Evolutionary conservation across 768 basidiomycete genomes (phyloP).

Genomic region (Hortiboletus flavorubellus): DNA sequence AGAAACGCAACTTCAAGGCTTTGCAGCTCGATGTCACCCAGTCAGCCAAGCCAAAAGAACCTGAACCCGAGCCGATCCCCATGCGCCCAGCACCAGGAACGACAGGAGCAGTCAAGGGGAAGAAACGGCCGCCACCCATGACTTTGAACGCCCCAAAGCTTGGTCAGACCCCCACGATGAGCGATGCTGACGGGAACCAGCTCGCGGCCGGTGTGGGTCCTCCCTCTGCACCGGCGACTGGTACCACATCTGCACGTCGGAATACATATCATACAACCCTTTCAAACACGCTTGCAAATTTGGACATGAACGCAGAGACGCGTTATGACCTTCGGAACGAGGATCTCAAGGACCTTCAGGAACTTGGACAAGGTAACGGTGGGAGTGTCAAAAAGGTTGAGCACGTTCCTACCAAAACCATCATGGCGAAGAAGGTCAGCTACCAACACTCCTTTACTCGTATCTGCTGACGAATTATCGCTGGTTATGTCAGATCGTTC

Average conservation of each 20-base stretch:
- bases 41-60: slow-evolving; percentile 38
- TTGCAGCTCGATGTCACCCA: slow-evolving; percentile 66
- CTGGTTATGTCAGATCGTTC: slow-evolving; percentile 63
- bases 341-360: slow-evolving; percentile 85
- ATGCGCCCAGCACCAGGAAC: slow-evolving; percentile 45
- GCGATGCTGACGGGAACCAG: slow-evolving; percentile 39
- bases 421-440: slow-evolving; percentile 98
- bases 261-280: slow-evolving; percentile 78
- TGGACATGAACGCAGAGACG: slow-evolving; percentile 83
- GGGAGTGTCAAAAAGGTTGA: slow-evolving; percentile 97
- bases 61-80: slow-evolving; percentile 42
- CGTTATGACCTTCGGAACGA: slow-evolving; percentile 84
- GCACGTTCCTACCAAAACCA: slow-evolving; percentile 83
- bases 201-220: slow-evolving; percentile 47
- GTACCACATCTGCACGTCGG: slow-evolving; percentile 51
- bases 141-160: slow-evolving; percentile 71
- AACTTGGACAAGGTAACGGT: slow-evolving; percentile 94
- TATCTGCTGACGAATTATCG: neutral
- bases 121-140: slow-evolving; percentile 83
- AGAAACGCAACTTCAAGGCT: slow-evolving; percentile 90
- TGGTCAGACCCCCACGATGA: slow-evolving; percentile 32
- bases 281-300: slow-evolving; percentile 78
- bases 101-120: slow-evolving; percentile 41
- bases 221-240: slow-evolving; percentile 52
- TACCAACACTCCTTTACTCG: neutral